Base-by-base conservation (phyloP, 495 filamentous ascomycete species). In the Cladorrhinum samala region DNA sequence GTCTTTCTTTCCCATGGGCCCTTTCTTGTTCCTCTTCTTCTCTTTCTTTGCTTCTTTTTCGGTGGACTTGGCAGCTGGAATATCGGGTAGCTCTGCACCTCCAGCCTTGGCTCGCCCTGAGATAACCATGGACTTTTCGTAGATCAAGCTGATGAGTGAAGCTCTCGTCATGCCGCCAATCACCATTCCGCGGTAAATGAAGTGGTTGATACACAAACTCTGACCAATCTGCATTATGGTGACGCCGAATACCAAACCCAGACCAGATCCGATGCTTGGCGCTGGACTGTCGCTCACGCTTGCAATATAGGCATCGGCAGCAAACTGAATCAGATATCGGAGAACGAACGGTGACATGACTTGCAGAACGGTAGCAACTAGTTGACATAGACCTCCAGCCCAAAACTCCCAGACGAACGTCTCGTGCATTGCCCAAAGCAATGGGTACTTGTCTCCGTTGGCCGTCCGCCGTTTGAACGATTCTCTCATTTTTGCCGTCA, bases 351-450 rank as follows among this genome's bases (percentile, higher is more conserved):
- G 85, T 33, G 88, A 82, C 55, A 93, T 75, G 54, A 90, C 86
- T 62, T 87, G 77, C 20, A 88, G 62, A 23, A 91, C 72, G 44
- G 81, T 76, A n/a, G 84, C 80, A 27, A 75, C 68, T n/a, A 96
- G 66, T 57, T 89, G 80, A 62, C 87, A 94, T 30, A 83, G 50
- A 3, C 87, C 92, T 24, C 90, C 90, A 13, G 94, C 58, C 73
- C 87, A 82, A 62, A 98, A 95, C 62, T 96, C 91, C 52, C 74
- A 71, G 58, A 85, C 83, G 75, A 93, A 94, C 2, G 88, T 89
- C 55, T 96, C 91, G 68, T 93, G 87, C 45, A 98, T 61, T 5
- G 92, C 88, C 73, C 82, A 86, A 9, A 88, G 58, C 9, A 98
- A 72, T 0, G 91, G 87, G 52, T 86, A 79, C 59, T 88, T 86